Evolutionary conservation across 805 yeast genomes (phyloP), one percentile per base, ranked within the genome.

Genomic region (Pichia paraexigua): DNA sequence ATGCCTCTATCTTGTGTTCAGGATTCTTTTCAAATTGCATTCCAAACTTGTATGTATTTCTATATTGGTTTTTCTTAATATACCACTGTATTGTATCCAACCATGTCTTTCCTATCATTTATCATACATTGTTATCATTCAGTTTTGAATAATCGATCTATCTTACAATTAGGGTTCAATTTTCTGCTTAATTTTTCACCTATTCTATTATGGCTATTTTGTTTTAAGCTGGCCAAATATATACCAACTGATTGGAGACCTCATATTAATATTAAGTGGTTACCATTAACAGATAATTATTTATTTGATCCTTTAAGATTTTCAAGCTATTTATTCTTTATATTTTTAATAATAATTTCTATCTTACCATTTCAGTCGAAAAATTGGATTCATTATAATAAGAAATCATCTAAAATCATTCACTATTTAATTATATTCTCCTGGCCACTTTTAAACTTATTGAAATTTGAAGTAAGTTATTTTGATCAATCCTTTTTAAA

Each of bases 241-340:
- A 79, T 79, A 41, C 87, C 89, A 10, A 72, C 68, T 27, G 66
- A 65, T 6, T 70, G 74, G 56, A 69, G 87, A 53, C 88, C 87
- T 0, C 51, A 59, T 12, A 78, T 80, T 54, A 74, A 75, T 59
- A 79, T 78, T 45, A 69, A 74, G 50, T 58, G 78, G 21, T 71
- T 76, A 13, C 72, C 70, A 53, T 65, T 70, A 47, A 56, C 67
- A 56, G 88, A 72, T 66, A 59, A 60, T 27, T 66, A 66, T 48
- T 59, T 75, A 47, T 78, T 73, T 54, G 57, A 65, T 37, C 30
- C 5, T 42, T 5, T 2, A n/a, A 22, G 21, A n/a, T 1, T n/a
- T 28, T 5, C 44, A 15, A n/a, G 37, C 17, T 20, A 21, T 35
- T 21, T 35, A 18, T 45, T 27, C 41, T 28, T 32, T 30, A n/a